Percentiles rank a stretch among this genome's conserved stretches.
phyloP scores from a whole-genome alignment of 2,329 filamentous ascomycete genomes.

The Xylaria multiplex region DNA sequence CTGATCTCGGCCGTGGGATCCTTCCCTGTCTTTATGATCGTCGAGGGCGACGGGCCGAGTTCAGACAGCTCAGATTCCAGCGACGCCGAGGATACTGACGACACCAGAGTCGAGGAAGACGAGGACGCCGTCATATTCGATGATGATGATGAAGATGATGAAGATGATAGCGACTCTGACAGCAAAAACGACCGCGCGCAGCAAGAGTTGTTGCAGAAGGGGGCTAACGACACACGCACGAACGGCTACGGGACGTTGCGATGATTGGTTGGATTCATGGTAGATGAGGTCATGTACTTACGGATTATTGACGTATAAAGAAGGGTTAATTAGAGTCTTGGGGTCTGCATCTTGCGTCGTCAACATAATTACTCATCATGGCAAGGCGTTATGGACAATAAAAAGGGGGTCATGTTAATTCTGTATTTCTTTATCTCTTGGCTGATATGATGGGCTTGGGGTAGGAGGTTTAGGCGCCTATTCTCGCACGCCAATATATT shows the following conservation, averaged over 20 bases:
- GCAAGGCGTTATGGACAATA: slow-evolving; percentile 29
- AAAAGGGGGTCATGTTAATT: slow-evolving; percentile 9
- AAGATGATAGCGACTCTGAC: slow-evolving; percentile 40
- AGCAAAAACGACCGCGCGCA: slow-evolving; percentile 38
- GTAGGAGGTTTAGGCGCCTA: neutral
- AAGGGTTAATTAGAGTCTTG: slow-evolving; percentile 1
- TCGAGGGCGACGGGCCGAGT: slow-evolving; percentile 76
- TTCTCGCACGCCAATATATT: neutral
- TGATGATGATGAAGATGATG: slow-evolving; percentile 43
- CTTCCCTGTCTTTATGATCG: slow-evolving; percentile 77
- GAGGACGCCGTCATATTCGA: slow-evolving; percentile 42
- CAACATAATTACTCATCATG: slow-evolving; percentile 6
- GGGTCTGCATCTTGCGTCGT: slow-evolving; percentile 15
- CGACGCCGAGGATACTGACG: slow-evolving; percentile 43
- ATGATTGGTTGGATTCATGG: slow-evolving; percentile 5
- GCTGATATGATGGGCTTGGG: neutral
- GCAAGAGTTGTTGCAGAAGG: slow-evolving; percentile 9
- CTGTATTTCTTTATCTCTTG: neutral
- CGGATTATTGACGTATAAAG: slow-evolving; percentile 18
- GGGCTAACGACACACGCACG: neutral
- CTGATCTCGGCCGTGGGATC: slow-evolving; percentile 71
- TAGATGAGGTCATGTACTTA: slow-evolving; percentile 13
- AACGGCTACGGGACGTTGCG: slow-evolving; percentile 29
- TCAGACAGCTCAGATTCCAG: slow-evolving; percentile 34
- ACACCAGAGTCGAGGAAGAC: slow-evolving; percentile 50